Evolutionary conservation across 1,284 basidiomycete genomes (phyloP), one percentile per base, ranked within the genome.

Genomic region (Irpex sp.): DNA sequence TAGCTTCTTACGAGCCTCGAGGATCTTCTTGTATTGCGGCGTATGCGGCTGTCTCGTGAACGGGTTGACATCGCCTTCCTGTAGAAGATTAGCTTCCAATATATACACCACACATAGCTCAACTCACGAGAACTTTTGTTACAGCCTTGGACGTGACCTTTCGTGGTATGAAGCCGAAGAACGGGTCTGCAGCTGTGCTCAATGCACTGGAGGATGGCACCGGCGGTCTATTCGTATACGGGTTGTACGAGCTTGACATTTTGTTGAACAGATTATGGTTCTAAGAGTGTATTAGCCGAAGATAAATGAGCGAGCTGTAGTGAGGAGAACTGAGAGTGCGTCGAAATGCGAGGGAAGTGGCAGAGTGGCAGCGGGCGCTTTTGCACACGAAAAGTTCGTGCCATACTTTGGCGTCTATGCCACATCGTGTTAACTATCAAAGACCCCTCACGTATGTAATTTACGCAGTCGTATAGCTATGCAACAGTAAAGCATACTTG

Each of bases 31-130:
- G 81, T 98, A 99, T 63, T 88, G 83, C 3, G 82, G 74, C 0
- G 92, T 86, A 73, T 90, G 93, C 0, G 91, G 89, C 58, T 74
- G 74, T 65, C 87, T 87, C 16, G 91, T 96, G 78, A 98, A 99
- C 0, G 96, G 93, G 72, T 98, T 98, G 58, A 88, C 68, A 55
- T 93, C 86, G 65, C 91, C 87, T 67, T 91, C 88, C 93, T 94
- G 56, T 7, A 61, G 16, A 57, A 57, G 53, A 51, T 48, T 37
- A 33, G 19, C 18, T 19, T 5, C 35, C 16, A n/a, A 42, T 14
- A 28, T 28, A 28, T 4, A 28, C 2, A 28, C 28, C 28, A 28
- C 28, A 57, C 36, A 5, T 5, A 71, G 86, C 65, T 88, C 80
- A 48, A 89, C 91, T 60, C 77, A 71, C 71, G 69, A 72, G 68